Evolutionary conservation across 148 eudicot genomes (phyloP), one percentile per base, ranked within the genome.

Genomic region (Chenopodium berlandieri): DNA sequence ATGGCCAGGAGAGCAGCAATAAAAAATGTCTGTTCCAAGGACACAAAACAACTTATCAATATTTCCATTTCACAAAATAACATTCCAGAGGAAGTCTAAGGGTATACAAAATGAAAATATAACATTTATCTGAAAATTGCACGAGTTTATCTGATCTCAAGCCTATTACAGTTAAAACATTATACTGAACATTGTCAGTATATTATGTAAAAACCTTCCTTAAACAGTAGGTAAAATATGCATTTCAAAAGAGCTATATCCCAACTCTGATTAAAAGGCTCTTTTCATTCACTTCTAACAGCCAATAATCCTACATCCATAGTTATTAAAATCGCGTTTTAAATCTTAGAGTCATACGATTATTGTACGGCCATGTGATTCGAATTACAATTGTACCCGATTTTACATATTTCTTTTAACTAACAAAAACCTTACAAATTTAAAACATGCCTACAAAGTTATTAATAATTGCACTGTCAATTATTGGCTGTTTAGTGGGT

Each of bases 21-120:
- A 90, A 93, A 95, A 84, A 95, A 95, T 77, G 98, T 95, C 98
- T 93, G n/a, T n/a, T n/a, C n/a, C n/a, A n/a, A n/a, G n/a, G n/a
- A n/a, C n/a, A n/a, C n/a, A n/a, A n/a, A n/a, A 96, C 19, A 52
- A 69, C 34, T 75, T 52, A 79, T 85, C 71, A 65, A 71, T 31
- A 71, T 54, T 58, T 20, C 16, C 74, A 72, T 22, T 60, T 73
- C 65, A 37, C 58, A 67, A 73, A 56, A 31, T 23, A 34, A 16
- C 19, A 65, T 7, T 31, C 17, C 40, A 27, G 40, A 37, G 30
- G 67, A 52, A 52, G 31, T 78, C 47, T 7, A 72, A 22, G 6
- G 12, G 3, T 48, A 73, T 10, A 73, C n/a, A 0, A 73, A 14
- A 73, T 32, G 46, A 27, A 46, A 73, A 52, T 32, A 64, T 67